Percentiles rank a stretch among this genome's conserved stretches.
Conservation (phyloP, 805 yeast genomes). For the Yarrowia keelungensis region DNA sequence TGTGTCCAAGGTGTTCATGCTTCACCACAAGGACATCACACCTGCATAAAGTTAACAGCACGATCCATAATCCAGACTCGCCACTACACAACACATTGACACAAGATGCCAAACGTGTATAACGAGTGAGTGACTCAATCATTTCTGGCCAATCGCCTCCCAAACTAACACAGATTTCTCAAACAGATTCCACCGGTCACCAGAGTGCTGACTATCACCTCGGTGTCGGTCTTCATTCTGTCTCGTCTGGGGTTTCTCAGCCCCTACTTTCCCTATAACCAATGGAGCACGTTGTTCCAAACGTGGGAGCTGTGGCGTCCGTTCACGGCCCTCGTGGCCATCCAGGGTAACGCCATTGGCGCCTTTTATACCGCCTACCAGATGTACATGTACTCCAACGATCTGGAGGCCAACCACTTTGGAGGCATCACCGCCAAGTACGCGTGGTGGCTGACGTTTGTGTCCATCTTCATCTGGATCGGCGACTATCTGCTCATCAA, state of each 20-base stretch:
- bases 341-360: conserved; percentile 14
- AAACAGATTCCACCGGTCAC: conserved; percentile 32
- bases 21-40: no score
- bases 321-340: conserved; percentile 28
- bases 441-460: conserved; percentile 29
- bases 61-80: conserved; percentile 14
- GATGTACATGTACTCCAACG: conserved; percentile 30
- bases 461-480: conserved; percentile 27
- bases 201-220: conserved; percentile 11
- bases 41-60: conserved; percentile 6
- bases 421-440: conserved; percentile 22
- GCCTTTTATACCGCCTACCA: conserved; percentile 33
- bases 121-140: conserved; percentile 22
- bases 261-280: conserved; percentile 24
- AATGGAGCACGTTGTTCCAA: conserved; percentile 10
- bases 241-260: conserved; percentile 24
- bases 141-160: background rate
- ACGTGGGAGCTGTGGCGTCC: conserved; percentile 37
- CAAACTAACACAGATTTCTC: conserved; percentile 27
- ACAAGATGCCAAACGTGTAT: conserved; percentile 31
- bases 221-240: conserved; percentile 15
- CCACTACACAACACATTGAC: conserved; percentile 14
- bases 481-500: conserved; percentile 26
- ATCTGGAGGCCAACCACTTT: conserved; percentile 18
- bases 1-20: background rate